These are phyloP conservation scores for Thelonectria olida DNA, from an alignment of 2,329 filamentous ascomycete genomes.

Conservation along the genomic window DNA sequence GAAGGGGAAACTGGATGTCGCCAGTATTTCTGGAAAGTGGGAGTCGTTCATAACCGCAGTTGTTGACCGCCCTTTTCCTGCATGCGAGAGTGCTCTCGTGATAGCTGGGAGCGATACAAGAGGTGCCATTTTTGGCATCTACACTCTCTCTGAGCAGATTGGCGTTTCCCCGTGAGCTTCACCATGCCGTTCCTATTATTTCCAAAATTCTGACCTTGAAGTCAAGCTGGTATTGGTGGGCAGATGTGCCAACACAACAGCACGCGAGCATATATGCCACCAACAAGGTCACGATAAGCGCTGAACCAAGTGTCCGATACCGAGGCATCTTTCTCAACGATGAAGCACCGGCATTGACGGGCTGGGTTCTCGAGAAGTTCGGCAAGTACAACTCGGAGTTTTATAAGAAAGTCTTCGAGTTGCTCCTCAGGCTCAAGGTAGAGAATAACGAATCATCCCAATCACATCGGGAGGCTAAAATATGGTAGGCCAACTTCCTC, in stretches of 20 bases:
- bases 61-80: constrained; percentile 65
- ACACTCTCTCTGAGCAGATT: constrained; percentile 76
- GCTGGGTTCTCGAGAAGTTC: constrained; percentile 63
- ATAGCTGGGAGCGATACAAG: constrained; percentile 73
- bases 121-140: constrained; percentile 75
- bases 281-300: constrained; percentile 39
- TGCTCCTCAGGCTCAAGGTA: constrained; percentile 46
- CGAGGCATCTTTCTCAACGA: constrained; percentile 72
- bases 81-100: constrained; percentile 67
- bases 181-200: constrained; percentile 51
- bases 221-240: constrained; percentile 42
- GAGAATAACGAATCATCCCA: neutral
- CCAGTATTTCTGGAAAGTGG: constrained; percentile 68
- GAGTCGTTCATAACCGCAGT: constrained; percentile 72
- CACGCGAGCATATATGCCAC: constrained; percentile 6
- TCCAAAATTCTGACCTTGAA: constrained; percentile 69
- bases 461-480: constrained; percentile 41
- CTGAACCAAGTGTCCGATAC: constrained; percentile 66
- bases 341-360: constrained; percentile 54
- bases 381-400: constrained; percentile 65
- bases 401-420: constrained; percentile 70
- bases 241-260: constrained; percentile 23
- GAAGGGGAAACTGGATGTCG: constrained; percentile 52
- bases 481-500: constrained; percentile 72
- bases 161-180: constrained; percentile 62